Evolutionary conservation across 179 eudicot genomes (phyloP).

Genomic region (Camellia oleifera): DNA sequence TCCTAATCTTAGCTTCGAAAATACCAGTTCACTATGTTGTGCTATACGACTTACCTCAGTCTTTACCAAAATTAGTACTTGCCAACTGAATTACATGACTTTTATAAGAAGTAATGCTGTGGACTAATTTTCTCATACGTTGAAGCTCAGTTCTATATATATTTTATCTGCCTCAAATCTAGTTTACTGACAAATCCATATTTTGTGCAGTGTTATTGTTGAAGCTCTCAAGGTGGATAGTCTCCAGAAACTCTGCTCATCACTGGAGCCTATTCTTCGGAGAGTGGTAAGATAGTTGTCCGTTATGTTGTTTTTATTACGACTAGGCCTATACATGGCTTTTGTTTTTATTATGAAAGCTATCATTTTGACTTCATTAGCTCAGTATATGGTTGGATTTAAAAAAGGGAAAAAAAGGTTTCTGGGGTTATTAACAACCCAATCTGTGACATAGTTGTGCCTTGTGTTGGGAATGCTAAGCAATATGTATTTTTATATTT

Average conservation of each 20-base stretch:
- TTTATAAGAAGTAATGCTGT: background rate
- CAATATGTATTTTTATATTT: background rate
- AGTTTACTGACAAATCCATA: background rate
- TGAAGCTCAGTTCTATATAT: background rate
- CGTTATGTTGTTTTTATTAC: too few relatives aligned
- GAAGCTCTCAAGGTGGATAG: conserved; percentile 99
- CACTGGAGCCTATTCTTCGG: conserved; percentile 97
- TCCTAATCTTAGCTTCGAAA: too few relatives aligned
- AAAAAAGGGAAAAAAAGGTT: background rate
- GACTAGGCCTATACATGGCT: background rate
- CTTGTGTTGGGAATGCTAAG: background rate
- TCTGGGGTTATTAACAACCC: background rate
- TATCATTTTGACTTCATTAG: background rate
- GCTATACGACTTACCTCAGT: background rate
- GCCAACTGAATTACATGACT: background rate
- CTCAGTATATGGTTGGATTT: background rate
- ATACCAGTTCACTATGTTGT: too few relatives aligned
- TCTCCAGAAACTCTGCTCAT: conserved; percentile 94
- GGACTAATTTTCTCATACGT: background rate
- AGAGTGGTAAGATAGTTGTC: conserved; percentile 81
- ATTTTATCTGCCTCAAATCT: background rate
- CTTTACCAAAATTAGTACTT: background rate
- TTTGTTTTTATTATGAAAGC: background rate
- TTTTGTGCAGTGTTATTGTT: conserved; percentile 80
- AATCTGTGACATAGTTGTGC: background rate